A percentile compares a stretch with the other conserved stretches of the same genome.
Evolutionary conservation across 23 red algal species (phyloP).

Genomic region (Gracilaria gracilis): DNA sequence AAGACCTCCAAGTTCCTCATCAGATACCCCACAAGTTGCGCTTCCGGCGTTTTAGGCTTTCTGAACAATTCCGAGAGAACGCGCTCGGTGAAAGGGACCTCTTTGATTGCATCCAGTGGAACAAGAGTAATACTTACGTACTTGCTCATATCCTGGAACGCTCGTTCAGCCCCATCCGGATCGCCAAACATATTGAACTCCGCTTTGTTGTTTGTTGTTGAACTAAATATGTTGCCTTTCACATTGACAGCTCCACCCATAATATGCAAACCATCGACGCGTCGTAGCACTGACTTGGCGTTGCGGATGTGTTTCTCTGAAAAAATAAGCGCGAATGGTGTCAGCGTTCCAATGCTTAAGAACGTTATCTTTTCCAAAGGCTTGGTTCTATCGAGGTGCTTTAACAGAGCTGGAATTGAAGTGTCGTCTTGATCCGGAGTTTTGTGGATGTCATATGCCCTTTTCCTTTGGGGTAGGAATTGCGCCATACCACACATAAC

Average conservation of each 20-base stretch:
- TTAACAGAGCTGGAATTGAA: neutral
- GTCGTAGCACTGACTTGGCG: neutral
- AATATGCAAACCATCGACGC: constrained; percentile 12
- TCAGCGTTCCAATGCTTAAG: constrained; percentile 25
- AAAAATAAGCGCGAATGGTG: constrained; percentile 26
- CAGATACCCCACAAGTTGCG: constrained; percentile 11
- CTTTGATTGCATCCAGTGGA: constrained; percentile 29
- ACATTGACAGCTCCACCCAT: constrained; percentile 35
- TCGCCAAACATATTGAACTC: constrained; percentile 30
- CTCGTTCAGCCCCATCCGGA: neutral
- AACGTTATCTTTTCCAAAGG: neutral
- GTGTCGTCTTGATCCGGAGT: constrained; percentile 4
- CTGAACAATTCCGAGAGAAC: neutral
- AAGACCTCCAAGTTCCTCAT: neutral
- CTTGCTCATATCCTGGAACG: neutral
- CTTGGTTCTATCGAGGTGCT: neutral
- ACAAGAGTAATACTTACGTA: neutral
- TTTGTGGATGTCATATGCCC: neutral
- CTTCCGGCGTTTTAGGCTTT: neutral
- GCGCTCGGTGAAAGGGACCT: neutral
- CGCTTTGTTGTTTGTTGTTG: neutral
- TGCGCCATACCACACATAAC: constrained; percentile 11
- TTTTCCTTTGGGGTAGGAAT: neutral
- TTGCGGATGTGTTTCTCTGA: neutral
- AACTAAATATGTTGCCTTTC: constrained; percentile 25